Percentiles rank a stretch among this genome's conserved stretches.
phyloP scores from a whole-genome alignment of 305 asterid species.

The Plantago rigida region DNA sequence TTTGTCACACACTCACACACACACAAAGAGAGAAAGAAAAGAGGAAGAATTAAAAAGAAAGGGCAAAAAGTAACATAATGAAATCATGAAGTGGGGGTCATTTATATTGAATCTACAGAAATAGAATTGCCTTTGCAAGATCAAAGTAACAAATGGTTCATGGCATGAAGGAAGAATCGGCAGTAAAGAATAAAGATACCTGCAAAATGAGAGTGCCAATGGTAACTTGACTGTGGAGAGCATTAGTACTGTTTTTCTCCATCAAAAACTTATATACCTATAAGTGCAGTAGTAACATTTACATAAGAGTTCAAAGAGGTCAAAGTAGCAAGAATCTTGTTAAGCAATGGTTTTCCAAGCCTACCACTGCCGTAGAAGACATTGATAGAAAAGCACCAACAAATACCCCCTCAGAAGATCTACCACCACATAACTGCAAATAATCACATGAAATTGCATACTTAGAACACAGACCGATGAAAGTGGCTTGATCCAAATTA shows the following conservation, averaged over 20 bases:
- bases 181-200: constrained; percentile 46
- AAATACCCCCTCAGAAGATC: constrained; percentile 90
- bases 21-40: no score
- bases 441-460: constrained; percentile 23
- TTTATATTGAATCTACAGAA: neutral
- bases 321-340: constrained; percentile 16
- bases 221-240: constrained; percentile 97
- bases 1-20: no score
- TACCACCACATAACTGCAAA: constrained; percentile 90
- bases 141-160: constrained; percentile 15
- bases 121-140: constrained; percentile 2
- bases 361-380: constrained; percentile 99
- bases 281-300: constrained; percentile 17
- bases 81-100: constrained; percentile 10
- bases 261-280: constrained; percentile 88
- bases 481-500: no score
- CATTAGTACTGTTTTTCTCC: constrained; percentile 77
- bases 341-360: constrained; percentile 22
- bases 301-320: neutral
- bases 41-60: no score
- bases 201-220: constrained; percentile 93
- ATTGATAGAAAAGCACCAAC: constrained; percentile 92
- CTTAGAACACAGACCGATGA: constrained; percentile 10
- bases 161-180: constrained; percentile 15
- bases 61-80: neutral